Evolutionary conservation across 2,329 filamentous ascomycete species (phyloP), one percentile per base, ranked within the genome.

Genomic region (Paecilomyces niveus): DNA sequence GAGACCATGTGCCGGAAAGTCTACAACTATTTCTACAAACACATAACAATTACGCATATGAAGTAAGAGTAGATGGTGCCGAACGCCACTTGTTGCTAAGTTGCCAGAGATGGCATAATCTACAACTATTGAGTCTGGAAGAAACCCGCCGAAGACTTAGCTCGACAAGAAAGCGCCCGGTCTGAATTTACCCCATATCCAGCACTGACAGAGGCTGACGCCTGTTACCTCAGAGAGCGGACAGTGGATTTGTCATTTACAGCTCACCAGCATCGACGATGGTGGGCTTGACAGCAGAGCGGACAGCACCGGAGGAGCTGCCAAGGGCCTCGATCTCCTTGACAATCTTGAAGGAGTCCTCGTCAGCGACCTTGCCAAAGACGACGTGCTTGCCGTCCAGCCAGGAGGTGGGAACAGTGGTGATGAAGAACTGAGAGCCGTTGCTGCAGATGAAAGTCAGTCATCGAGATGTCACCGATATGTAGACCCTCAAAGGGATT

Each of bases 371-470:
- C 72, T 84, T 76, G 70, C 85, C 85, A 74, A 88, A 88, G 74
- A 88, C 85, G 72, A 88, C 85, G 79, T 88, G 85, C 78, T 85
- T 85, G 72, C 83, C 83, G 72, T 88, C 83, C 69, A 88, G 80
- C 85, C 85, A 87, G 62, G 77, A 80, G 71, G 85, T 87, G 65
- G 83, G 79, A 69, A 85, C 83, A 69, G 85, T 88, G 74, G 86
- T 89, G 77, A 88, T 80, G 80, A 88, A 88, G 81, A 89, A 89
- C 75, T 88, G 86, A 60, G 85, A 88, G 72, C 86, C 86, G 77
- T 88, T 89, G 76, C 83, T 83, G 66, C 68, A 58, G 53, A 63
- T 35, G 54, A 54, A 54, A 53, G 24, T 22, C 53, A 52, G 52
- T 59, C 29, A 65, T 18, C 15, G 15, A 33, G 1, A 33, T 33